Evolutionary conservation across 768 basidiomycete species (phyloP).

Genomic region (Galerina marginata): DNA sequence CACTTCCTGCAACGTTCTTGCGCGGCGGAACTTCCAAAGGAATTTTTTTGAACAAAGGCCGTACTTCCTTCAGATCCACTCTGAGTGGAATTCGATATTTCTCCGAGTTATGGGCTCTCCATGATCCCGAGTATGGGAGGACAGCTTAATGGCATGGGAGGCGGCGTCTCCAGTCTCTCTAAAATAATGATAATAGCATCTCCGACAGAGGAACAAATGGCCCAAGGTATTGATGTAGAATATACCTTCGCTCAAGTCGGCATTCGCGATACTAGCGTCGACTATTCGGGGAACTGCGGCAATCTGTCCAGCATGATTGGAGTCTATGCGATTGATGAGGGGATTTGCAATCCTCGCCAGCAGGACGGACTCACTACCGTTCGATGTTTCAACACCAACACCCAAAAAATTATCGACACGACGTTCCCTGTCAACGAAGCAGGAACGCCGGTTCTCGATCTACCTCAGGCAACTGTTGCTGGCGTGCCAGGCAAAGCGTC

Average conservation of each 20-base stretch:
- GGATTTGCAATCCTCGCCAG: conserved; percentile 27
- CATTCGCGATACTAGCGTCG: conserved; percentile 62
- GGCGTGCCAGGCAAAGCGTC: conserved; percentile 74
- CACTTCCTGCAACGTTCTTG: conserved; percentile 59
- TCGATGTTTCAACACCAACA: conserved; percentile 75
- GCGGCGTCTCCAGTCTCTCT: conserved; percentile 75
- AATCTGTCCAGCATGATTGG: conserved; percentile 79
- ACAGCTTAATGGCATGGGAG: conserved; percentile 84
- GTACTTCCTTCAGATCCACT: conserved; percentile 55
- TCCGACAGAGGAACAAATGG: conserved; percentile 47
- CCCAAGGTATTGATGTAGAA: conserved; percentile 59
- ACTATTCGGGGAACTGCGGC: conserved; percentile 78
- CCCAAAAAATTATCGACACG: conserved; percentile 68
- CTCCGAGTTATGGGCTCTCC: conserved; percentile 84
- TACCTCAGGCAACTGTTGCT: conserved; percentile 60
- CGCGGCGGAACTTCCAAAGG: conserved; percentile 84
- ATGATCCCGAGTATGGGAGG: conserved; percentile 68
- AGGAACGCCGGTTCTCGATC: conserved; percentile 48
- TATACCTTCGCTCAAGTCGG: conserved; percentile 76
- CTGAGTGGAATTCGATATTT: conserved; percentile 66
- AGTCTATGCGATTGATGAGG: conserved; percentile 73
- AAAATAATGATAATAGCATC: conserved; percentile 72
- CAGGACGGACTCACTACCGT: conserved; percentile 44
- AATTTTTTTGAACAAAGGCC: conserved; percentile 61
- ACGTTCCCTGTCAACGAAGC: conserved; percentile 62